Evolutionary conservation across 306 rosid species (phyloP).

Genomic region (Malus sieversii): DNA sequence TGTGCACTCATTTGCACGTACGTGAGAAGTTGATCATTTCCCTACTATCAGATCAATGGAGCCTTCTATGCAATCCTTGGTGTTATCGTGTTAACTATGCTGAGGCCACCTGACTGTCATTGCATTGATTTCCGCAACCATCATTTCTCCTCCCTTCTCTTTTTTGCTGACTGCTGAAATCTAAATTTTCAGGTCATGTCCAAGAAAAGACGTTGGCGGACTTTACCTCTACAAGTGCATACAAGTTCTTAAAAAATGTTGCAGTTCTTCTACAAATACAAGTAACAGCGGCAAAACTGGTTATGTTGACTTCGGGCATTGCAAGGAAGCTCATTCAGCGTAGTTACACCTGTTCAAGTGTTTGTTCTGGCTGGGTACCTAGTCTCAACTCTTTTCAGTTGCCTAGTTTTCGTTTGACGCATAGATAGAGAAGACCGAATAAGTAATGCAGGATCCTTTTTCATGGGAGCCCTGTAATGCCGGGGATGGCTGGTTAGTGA

Average conservation of each 20-base stretch:
- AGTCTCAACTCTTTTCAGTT: background rate
- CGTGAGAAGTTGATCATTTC: background rate
- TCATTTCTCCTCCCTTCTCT: background rate
- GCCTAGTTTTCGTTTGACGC: background rate
- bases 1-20: background rate
- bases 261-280: background rate
- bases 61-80: background rate
- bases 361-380: background rate
- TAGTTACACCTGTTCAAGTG: background rate
- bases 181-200: slow-evolving; percentile 27
- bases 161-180: background rate
- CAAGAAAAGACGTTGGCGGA: slow-evolving; percentile 39
- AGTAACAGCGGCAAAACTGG: background rate
- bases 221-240: slow-evolving; percentile 28
- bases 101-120: background rate
- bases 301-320: background rate
- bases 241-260: slow-evolving; percentile 19
- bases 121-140: background rate
- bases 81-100: background rate
- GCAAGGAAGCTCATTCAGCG: background rate
- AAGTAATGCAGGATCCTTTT: background rate
- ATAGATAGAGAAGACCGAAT: background rate
- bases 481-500: background rate
- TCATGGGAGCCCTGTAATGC: background rate
- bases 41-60: background rate